Evolutionary conservation across 768 basidiomycete species (phyloP).

Genomic region (Tylopilus subfusipes): DNA sequence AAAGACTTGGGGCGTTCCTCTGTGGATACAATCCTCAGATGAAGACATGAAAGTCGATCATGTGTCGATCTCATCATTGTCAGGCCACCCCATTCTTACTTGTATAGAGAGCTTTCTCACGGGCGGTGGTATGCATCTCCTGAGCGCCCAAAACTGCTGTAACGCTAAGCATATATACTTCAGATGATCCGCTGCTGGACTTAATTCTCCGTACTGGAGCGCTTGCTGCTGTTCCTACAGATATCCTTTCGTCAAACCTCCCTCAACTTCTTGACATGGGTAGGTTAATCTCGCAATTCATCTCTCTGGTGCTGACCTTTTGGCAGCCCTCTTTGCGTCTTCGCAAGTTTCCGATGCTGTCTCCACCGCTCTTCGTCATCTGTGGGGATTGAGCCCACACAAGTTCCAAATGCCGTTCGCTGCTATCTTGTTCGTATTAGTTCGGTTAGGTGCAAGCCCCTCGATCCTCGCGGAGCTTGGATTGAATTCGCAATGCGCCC

Average conservation of each 20-base stretch:
- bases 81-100: conserved; percentile 25
- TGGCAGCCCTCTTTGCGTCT: conserved; percentile 16
- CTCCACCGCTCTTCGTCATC: conserved; percentile 32
- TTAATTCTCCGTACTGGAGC: conserved; percentile 43
- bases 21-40: conserved; percentile 31
- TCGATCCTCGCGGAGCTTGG: conserved; percentile 34
- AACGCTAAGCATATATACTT: not conserved
- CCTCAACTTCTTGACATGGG: conserved; percentile 44
- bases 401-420: conserved; percentile 32
- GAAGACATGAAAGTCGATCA: conserved; percentile 24
- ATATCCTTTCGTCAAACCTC: conserved; percentile 30
- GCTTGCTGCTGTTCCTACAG: conserved; percentile 33
- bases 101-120: conserved; percentile 33
- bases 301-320: conserved; percentile 6
- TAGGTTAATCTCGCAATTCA: conserved; percentile 13
- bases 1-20: conserved; percentile 20
- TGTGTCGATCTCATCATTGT: conserved; percentile 2
- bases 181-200: conserved; percentile 41
- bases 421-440: conserved; percentile 36
- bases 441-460: conserved; percentile 44
- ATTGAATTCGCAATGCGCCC: conserved; percentile 21
- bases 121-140: conserved; percentile 34
- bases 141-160: not conserved
- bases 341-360: conserved; percentile 33
- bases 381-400: conserved; percentile 27